Base-by-base conservation (phyloP, 345 rosid genomes). In the Stellera chamaejasme region DNA sequence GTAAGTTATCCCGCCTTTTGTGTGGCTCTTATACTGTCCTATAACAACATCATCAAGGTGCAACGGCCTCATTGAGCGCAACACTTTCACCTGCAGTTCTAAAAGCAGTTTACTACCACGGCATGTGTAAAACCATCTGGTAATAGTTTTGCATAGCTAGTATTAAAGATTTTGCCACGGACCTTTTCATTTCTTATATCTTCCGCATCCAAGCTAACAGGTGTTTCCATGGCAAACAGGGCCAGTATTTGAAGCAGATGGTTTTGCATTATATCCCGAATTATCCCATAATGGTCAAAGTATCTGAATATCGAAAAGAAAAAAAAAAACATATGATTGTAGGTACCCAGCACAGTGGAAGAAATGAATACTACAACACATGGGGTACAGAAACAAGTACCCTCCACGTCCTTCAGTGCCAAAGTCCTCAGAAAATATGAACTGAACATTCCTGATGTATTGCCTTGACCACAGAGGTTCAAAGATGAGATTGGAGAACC, bases 331-430 rank as follows among this genome's bases (percentile, higher is more conserved):
- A 19, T 44, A 10, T 19, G 23, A 19, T 19, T 19, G 23, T 19
- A 48, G 27, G 14, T 28, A 48, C 43, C 13, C 10, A 43, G 25
- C 48, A 12, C 36, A 27, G 32, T 45, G 16, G 10, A 28, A 45
- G 13, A 28, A 41, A 14, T 2, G 27, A 52, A n/a, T 26, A 42
- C 0, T 23, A 25, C 43, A 14, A 7, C n/a, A 39, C 23, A 39
- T 32, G 49, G 15, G 44, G 43, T 10, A 49, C 47, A 58, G 68
- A 66, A 13, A 27, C 66, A 60, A 45, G 44, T 85, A 91, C 99
- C 99, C 99, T 73, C 99, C 99, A 41, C 97, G 99, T 59, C 99
- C 99, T 81, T 93, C 96, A 1, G 99, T 93, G 69, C 99, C 99
- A 39, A 93, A 93, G 68, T 93, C 97, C 77, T 89, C 99, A 25